Evolutionary conservation across 1,284 basidiomycete species (phyloP), one percentile per base, ranked within the genome.

Genomic region (Stereum hirsutum): DNA sequence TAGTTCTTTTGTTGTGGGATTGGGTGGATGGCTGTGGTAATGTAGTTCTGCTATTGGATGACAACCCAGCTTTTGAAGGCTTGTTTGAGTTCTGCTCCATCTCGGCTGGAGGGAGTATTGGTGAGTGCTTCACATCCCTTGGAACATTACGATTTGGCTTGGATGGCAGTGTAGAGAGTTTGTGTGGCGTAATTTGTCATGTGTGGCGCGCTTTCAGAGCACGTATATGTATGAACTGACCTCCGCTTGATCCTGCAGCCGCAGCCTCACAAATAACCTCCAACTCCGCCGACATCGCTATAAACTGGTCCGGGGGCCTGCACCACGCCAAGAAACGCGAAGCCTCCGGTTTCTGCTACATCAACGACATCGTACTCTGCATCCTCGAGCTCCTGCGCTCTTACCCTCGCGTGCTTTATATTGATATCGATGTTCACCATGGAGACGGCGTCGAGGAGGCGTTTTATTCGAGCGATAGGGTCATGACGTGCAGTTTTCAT

Each of bases 391-490:
- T 96, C 11, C 69, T 95, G 11, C 76, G 89, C 53, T 78, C 68
- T 39, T 81, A 78, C 56, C 79, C 89, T 0, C 86, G 96, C 44
- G 94, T 99, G 2, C 70, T 99, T 20, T 99, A 99, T 63, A 89
- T 99, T 59, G 95, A 99, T 63, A 95, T 99, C 45, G 95, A 99
- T 63, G 92, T 93, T 45, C 95, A 98, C 61, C 95, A 99, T 56
- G 95, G 95, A 6, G 96, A 99, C 58, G 96, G 95, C 15, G 95
- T 99, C 27, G 95, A 99, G 57, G 95, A 99, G 60, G 96, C 95
- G 1, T 99, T 99, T 69, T 98, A 97, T 63, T 93, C 90, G 20
- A 97, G 92, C 3, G 89, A 99, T 60, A 74, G 95, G 42, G 95
- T 99, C 53, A 92, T 98, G 85, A 98, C 95, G 3, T 83, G 82